Evolutionary conservation across 192 early-diverging fungal genomes (phyloP), one percentile per base, ranked within the genome.

Genomic region (Coemansia sp.): DNA sequence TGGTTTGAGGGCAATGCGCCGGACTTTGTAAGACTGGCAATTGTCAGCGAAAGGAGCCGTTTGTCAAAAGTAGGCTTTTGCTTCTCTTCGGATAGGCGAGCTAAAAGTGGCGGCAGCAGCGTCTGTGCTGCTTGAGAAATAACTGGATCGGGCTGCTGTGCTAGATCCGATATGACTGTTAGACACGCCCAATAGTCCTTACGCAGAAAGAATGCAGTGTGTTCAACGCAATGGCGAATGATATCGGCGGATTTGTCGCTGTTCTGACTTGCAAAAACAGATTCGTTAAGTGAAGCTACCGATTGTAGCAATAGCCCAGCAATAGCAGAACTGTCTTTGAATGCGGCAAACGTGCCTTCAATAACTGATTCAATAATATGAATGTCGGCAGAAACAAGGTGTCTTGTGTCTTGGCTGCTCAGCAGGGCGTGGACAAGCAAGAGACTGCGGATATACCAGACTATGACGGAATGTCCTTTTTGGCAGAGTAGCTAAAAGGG

Each of bases 371-470:
- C 63, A 22, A 75, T 52, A 1, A 64, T 75, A 35, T 57, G 55
- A 8, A 27, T 50, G 45, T 81, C 73, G 4, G 78, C 72, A 12
- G 57, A 59, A 25, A 70, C 58, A 23, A 75, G 35, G 22, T 61
- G 59, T 25, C 57, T 59, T 11, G 77, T 73, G n/a, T 55, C 52
- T 23, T 73, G 38, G 47, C 45, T 54, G 66, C 62, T 62, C 56
- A 81, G 69, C 14, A 81, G 23, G 43, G 63, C 63, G 78, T 81
- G 45, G 11, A 75, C 78, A 59, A 72, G 57, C 17, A 81, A 49
- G 3, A 81, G 63, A 41, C 73, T 69, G 63, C 78, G 73, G n/a
- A 81, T 52, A 53, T 72, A 75, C 23, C 57, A 54, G 22, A 75
- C 54, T 56, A 68, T 32, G 35, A 64, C 63, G 0, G 59, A 27